These are phyloP conservation scores for Discostella pseudostelligera DNA, from an alignment of 108 stramenopile species.

Conservation along the genomic window DNA sequence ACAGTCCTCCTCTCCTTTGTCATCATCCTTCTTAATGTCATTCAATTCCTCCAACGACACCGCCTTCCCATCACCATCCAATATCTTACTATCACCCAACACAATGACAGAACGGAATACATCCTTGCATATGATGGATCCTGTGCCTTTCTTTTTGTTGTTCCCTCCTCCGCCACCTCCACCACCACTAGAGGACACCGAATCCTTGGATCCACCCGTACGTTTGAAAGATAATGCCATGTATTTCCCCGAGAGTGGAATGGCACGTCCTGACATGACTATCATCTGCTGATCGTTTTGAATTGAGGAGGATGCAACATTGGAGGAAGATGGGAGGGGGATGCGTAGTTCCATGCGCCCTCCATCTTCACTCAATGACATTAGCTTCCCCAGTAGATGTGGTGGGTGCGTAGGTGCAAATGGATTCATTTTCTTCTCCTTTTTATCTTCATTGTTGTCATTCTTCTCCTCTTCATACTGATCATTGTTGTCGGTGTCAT, in stretches of 20 bases:
- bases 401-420: conserved; percentile 43
- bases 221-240: conserved; percentile 45
- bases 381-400: conserved; percentile 31
- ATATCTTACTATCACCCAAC: conserved; percentile 55
- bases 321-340: conserved; percentile 16
- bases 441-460: neutral
- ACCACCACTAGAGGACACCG: conserved; percentile 19
- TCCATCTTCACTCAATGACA: conserved; percentile 12
- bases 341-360: conserved; percentile 30
- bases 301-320: neutral
- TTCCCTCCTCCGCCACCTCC: conserved; percentile 38
- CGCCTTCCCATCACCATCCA: conserved; percentile 13
- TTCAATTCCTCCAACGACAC: neutral
- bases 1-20: conserved; percentile 1
- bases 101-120: conserved; percentile 71
- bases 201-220: conserved; percentile 33
- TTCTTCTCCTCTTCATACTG: neutral
- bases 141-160: conserved; percentile 47
- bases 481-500: conserved; percentile 8
- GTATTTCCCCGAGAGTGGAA: conserved; percentile 41
- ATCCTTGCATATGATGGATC: conserved; percentile 62
- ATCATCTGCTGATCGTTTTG: conserved; percentile 11
- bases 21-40: neutral
- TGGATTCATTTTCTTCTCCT: conserved; percentile 22
- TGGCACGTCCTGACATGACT: conserved; percentile 34